Evolutionary conservation across 2,329 filamentous ascomycete genomes (phyloP), one percentile per base, ranked within the genome.

Genomic region (Cryphonectria nitschkei): DNA sequence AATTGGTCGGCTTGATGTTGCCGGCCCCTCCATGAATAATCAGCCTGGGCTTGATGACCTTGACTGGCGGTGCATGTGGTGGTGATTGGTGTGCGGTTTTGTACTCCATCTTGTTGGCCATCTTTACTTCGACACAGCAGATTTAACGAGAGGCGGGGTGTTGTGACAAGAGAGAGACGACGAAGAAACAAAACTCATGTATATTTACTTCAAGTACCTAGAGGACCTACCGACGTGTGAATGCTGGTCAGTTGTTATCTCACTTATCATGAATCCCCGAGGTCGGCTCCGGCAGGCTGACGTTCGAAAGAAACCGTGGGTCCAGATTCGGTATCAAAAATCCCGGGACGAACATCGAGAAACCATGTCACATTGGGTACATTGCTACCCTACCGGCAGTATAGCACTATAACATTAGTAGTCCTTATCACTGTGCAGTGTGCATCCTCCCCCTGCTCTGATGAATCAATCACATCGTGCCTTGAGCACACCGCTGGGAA

Each of bases 1-100:
- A 85, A 70, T 85, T 88, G 9, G 83, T 79, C 3, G 87, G 90
- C 37, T 84, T 84, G 75, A 93, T 90, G 77, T 91, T 90, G 64
- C 92, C 92, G 1, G 92, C 92, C 46, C 92, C 92, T 77, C 92
- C 92, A 76, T 93, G 91, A 76, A 93, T 88, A 77, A 93, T 90
- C 43, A 93, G 78, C 13, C 89, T 85, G 3, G 90, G 90, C 76
- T 82, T 81, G 46, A 85, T 81, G 46, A 84, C 72, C 64, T 73
- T 78, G 32, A 73, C 67, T 0, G 68, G 26, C 1, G 74, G 8
- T 11, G 34, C 26, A 26, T 26, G 34, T 34, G 34, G 19, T 29
- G 29, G 37, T n/a, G 63, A 26, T 3, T 22, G 60, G 22, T 50
- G 43, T 32, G 54, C 68, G 6, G 65, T 70, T 68, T 79, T 82